Evolutionary conservation across 805 yeast genomes (phyloP).

Genomic region (Ogataea philodendri): DNA sequence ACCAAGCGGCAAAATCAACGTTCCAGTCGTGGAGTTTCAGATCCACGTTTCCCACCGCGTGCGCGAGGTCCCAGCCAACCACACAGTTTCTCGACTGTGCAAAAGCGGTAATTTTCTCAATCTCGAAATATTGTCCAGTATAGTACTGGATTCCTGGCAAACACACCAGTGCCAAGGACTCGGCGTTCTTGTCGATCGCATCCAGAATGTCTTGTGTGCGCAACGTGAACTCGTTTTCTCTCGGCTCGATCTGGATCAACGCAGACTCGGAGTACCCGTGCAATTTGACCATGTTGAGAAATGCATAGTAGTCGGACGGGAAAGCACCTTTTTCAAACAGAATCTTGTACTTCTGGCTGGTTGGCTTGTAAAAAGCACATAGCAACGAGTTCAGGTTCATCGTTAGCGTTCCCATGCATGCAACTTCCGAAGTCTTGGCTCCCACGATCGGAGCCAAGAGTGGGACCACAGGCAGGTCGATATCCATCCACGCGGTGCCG

Average conservation of each 20-base stretch:
- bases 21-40: conserved; percentile 79
- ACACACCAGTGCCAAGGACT: conserved; percentile 68
- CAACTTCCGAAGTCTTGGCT: conserved; percentile 72
- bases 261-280: conserved; percentile 53
- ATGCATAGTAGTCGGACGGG: conserved; percentile 89
- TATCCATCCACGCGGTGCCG: conserved; percentile 75
- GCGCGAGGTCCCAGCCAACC: conserved; percentile 96
- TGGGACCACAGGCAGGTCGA: conserved; percentile 74
- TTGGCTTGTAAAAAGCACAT: conserved; percentile 72
- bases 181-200: conserved; percentile 53
- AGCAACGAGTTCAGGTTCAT: conserved; percentile 75
- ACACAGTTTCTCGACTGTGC: conserved; percentile 54
- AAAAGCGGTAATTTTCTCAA: conserved; percentile 60
- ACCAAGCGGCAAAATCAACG: conserved; percentile 94
- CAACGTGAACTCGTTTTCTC: conserved; percentile 54
- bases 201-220: conserved; percentile 61
- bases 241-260: conserved; percentile 63
- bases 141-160: conserved; percentile 90
- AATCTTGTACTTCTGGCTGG: conserved; percentile 58
- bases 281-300: conserved; percentile 66
- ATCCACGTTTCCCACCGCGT: conserved; percentile 86
- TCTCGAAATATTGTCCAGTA: conserved; percentile 85
- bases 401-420: conserved; percentile 84
- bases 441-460: conserved; percentile 75
- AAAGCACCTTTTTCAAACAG: conserved; percentile 84